Evolutionary conservation across 139 green algal genomes (phyloP).

Genomic region (Chlorella sp.): DNA sequence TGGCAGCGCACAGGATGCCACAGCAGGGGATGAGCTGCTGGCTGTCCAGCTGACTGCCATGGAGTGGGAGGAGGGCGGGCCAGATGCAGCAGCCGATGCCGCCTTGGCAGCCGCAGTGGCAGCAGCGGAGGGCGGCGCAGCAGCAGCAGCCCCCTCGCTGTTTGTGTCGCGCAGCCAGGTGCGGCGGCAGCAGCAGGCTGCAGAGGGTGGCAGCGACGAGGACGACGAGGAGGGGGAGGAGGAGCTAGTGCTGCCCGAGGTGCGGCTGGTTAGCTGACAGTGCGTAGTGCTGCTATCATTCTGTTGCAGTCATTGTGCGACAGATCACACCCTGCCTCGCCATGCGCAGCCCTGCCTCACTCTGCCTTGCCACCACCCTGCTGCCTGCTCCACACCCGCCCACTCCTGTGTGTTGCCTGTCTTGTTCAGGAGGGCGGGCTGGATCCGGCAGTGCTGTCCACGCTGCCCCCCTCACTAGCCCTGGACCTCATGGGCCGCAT

Average conservation of each 20-base stretch:
- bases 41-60: conserved; percentile 35
- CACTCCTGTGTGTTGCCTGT: neutral
- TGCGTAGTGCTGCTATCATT: too few species aligned
- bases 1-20: neutral
- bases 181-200: neutral
- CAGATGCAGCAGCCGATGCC: neutral
- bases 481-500: conserved; percentile 85
- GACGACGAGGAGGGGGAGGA: conserved; percentile 10
- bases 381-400: neutral
- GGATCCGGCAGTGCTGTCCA: conserved; percentile 84
- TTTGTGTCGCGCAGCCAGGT: conserved; percentile 5
- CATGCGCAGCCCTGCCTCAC: too few species aligned
- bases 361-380: neutral
- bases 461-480: conserved; percentile 87
- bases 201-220: neutral
- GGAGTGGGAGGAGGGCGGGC: neutral
- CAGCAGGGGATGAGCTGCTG: conserved; percentile 40
- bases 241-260: conserved; percentile 55
- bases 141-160: neutral
- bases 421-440: conserved; percentile 32
- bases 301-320: too few species aligned
- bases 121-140: neutral
- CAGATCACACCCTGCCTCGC: too few species aligned
- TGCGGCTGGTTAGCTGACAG: too few species aligned
- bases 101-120: neutral